These are phyloP conservation scores for Poteriospumella lacustris DNA, from an alignment of 108 stramenopile genomes.

Conservation along the genomic window DNA sequence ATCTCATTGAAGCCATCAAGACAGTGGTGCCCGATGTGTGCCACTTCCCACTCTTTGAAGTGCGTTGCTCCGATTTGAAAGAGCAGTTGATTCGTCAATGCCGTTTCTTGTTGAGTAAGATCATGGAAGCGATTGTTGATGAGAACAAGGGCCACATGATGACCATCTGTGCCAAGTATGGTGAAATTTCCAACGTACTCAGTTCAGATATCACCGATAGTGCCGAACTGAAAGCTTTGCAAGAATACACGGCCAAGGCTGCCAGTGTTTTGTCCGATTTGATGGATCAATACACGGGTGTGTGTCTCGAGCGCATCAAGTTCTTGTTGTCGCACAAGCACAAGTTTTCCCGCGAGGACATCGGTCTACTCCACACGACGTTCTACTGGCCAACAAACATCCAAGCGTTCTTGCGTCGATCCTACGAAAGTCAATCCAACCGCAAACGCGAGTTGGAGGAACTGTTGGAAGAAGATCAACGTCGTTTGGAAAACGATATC, in stretches of 20 bases:
- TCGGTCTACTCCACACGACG: constrained; percentile 46
- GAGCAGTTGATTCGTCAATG: constrained; percentile 45
- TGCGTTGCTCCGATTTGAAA: constrained; percentile 41
- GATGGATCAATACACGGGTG: constrained; percentile 43
- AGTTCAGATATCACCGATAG: constrained; percentile 51
- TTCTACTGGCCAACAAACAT: constrained; percentile 53
- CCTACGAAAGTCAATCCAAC: constrained; percentile 16
- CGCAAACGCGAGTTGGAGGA: constrained; percentile 19
- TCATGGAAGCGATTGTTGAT: constrained; percentile 44
- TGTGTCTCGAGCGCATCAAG: constrained; percentile 32
- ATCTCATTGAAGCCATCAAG: constrained; percentile 4
- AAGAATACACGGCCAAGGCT: constrained; percentile 47
- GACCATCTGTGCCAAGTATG: constrained; percentile 42
- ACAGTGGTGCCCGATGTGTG: constrained; percentile 31
- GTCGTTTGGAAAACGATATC: constrained; percentile 24
- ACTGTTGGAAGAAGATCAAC: constrained; percentile 29
- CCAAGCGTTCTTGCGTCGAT: constrained; percentile 34
- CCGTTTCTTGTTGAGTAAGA: constrained; percentile 26
- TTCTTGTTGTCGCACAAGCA: constrained; percentile 50
- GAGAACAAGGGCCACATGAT: constrained; percentile 53
- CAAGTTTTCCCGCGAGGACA: constrained; percentile 44
- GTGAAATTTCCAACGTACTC: constrained; percentile 45
- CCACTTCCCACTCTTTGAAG: constrained; percentile 50
- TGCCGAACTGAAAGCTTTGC: constrained; percentile 47
- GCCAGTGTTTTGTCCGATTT: constrained; percentile 25